Evolutionary conservation across 805 yeast species (phyloP).

Genomic region (Priceomyces castillae): DNA sequence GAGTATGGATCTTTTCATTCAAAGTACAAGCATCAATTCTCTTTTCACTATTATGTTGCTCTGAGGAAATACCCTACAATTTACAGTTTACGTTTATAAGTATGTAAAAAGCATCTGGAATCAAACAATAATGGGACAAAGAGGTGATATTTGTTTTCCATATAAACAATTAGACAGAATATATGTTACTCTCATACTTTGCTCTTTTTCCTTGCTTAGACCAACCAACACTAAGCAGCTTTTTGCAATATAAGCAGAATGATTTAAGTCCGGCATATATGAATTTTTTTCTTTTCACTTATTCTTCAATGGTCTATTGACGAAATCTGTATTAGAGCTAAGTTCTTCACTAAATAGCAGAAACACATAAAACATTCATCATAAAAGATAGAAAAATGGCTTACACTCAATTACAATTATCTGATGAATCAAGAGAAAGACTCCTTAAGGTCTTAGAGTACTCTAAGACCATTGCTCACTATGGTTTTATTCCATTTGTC

Average conservation of each 20-base stretch:
- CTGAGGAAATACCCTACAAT: no score
- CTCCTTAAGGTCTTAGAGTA: conserved; percentile 76
- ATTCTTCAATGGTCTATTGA: not conserved
- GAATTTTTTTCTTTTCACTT: not conserved
- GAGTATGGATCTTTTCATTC: no score
- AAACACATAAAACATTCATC: not conserved
- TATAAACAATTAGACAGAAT: no score
- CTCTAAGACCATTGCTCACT: conserved; percentile 85
- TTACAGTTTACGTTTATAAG: no score
- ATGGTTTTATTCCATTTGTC: conserved; percentile 95
- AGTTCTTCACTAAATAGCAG: not conserved
- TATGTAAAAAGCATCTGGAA: no score
- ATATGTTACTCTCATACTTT: no score
- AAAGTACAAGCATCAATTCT: no score
- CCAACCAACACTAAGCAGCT: no score
- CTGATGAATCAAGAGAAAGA: conserved; percentile 71
- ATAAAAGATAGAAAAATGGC: conserved; percentile 1
- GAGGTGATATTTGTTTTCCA: no score
- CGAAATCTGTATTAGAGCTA: not conserved
- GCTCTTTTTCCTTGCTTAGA: no score
- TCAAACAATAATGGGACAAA: no score
- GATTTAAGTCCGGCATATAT: not conserved
- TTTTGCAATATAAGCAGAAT: not conserved
- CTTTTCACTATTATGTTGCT: no score
- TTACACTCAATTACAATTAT: conserved; percentile 25